Evolutionary conservation across 192 early-diverging fungal genomes (phyloP).

Genomic region (Linderina pennispora): DNA sequence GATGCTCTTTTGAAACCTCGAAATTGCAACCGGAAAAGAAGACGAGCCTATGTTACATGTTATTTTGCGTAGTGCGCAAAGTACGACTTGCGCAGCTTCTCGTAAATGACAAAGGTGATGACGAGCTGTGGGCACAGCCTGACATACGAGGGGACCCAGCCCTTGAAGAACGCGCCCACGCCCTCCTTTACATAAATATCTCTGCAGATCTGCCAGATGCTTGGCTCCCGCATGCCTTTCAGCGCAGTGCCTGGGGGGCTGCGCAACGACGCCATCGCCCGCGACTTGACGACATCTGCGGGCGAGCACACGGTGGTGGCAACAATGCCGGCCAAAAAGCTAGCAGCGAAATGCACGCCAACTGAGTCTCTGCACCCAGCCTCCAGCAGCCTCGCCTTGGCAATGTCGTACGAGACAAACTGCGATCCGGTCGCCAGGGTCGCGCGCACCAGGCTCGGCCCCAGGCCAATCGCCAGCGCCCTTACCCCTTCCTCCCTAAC

Average conservation of each 20-base stretch:
- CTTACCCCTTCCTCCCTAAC: slow-evolving; percentile 62
- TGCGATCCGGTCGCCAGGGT: slow-evolving; percentile 74
- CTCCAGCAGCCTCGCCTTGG: slow-evolving; percentile 59
- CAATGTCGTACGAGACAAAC: slow-evolving; percentile 68
- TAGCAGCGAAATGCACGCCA: slow-evolving; percentile 61
- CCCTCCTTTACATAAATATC: slow-evolving; percentile 60
- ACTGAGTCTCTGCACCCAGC: slow-evolving; percentile 58
- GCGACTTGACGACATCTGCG: slow-evolving; percentile 75
- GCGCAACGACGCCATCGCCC: slow-evolving; percentile 61
- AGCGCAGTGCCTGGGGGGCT: slow-evolving; percentile 8
- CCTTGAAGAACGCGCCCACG: slow-evolving; percentile 65
- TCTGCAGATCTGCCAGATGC: slow-evolving; percentile 18
- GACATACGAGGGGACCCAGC: slow-evolving; percentile 75
- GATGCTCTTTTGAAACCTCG: no score
- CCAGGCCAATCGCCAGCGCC: slow-evolving; percentile 81
- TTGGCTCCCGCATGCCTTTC: slow-evolving; percentile 22
- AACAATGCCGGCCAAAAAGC: slow-evolving; percentile 65
- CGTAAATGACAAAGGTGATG: slow-evolving; percentile 76
- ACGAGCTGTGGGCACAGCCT: slow-evolving; percentile 79
- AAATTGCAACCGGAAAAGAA: no score
- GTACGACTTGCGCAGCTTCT: slow-evolving; percentile 54
- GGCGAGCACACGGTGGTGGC: slow-evolving; percentile 77
- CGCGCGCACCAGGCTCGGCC: slow-evolving; percentile 83
- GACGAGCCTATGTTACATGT: no score
- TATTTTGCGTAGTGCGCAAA: slow-evolving; percentile 17